These are phyloP conservation scores for Ustilago curta DNA, from an alignment of 1,284 basidiomycete species.

Conservation along the genomic window DNA sequence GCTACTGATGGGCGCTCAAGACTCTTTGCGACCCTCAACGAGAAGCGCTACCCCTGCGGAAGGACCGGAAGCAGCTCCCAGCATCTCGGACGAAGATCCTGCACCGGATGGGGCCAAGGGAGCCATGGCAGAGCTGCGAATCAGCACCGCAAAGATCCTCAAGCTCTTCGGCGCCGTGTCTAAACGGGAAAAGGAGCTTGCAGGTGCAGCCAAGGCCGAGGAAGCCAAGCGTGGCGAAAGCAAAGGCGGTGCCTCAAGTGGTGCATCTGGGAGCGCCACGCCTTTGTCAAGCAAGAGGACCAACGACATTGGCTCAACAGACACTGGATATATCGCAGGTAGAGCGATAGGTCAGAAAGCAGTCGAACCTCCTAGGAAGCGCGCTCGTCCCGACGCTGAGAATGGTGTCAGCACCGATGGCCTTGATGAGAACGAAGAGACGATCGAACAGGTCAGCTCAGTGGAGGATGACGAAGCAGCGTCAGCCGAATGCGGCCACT, in stretches of 20 bases:
- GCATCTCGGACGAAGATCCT: conserved; percentile 41
- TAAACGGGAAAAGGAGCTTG: conserved; percentile 53
- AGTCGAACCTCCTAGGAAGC: conserved; percentile 22
- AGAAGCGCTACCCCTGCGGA: conserved; percentile 35
- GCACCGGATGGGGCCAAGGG: conserved; percentile 54
- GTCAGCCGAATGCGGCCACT: conserved; percentile 74
- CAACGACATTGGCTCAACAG: background rate
- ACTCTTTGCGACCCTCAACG: conserved; percentile 28
- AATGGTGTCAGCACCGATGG: conserved; percentile 19
- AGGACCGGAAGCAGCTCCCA: conserved; percentile 9
- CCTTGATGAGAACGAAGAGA: conserved; percentile 7
- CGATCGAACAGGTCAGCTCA: conserved; percentile 10
- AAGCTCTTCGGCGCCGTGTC: conserved; percentile 55
- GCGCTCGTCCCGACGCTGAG: conserved; percentile 32
- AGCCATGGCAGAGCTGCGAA: conserved; percentile 47
- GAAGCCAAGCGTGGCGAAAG: conserved; percentile 16
- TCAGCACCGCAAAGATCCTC: conserved; percentile 50
- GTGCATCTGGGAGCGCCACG: conserved; percentile 7
- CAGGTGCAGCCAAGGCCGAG: conserved; percentile 42
- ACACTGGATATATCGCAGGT: conserved; percentile 39
- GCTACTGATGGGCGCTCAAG: conserved; percentile 44
- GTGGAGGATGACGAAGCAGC: conserved; percentile 9
- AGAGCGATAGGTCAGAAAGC: conserved; percentile 15
- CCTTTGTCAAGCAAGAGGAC: conserved; percentile 26
- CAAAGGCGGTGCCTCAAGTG: conserved; percentile 9